Evolutionary conservation across 2,329 filamentous ascomycete genomes (phyloP), one percentile per base, ranked within the genome.

Genomic region (Escovopsis sp.): DNA sequence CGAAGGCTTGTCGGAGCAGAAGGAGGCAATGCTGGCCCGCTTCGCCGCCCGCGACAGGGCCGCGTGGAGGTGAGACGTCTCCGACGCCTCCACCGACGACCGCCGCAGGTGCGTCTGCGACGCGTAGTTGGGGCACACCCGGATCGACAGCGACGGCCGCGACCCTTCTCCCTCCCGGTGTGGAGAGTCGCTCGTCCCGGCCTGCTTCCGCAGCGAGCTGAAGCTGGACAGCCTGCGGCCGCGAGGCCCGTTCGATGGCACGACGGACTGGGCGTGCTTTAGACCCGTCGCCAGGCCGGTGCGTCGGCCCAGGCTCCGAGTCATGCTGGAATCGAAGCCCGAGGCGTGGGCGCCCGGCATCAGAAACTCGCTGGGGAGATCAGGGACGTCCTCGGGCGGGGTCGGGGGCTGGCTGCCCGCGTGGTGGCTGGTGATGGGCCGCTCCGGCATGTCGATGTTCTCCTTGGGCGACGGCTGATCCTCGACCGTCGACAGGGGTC

Each of bases 401-500:
- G 36, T 36, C 8, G 41, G 34, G 8, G 43, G 34, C 28, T 38
- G 33, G 26, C 36, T 36, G 8, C 42, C 36, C 12, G 36, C 36
- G 11, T 44, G 26, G 37, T 56, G 49, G 12, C 48, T 47, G 8
- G 51, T 61, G 6, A 54, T 54, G 18, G 60, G 57, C 15, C 59
- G 50, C 23, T 56, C 51, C 2, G 55, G 49, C 10, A 53, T 45
- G 9, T 23, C 23, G 23, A 23, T 3, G 23, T 53, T 53, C 11
- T 49, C 44, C 18, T 45, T 49, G 1, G 69, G 68, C 0, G 72
- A 72, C 0, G 70, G 70, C 38, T 72, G 66, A 45, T 77, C 73
- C 41, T 67, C 57, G 3, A 76, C 70, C 38, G 72, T 66, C 1
- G 73, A 77, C 9, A 76, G 56, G 2, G 72, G 70, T 6, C 71